phyloP scores from a whole-genome alignment of 306 rosid genomes.

The Rosa rugosa region DNA sequence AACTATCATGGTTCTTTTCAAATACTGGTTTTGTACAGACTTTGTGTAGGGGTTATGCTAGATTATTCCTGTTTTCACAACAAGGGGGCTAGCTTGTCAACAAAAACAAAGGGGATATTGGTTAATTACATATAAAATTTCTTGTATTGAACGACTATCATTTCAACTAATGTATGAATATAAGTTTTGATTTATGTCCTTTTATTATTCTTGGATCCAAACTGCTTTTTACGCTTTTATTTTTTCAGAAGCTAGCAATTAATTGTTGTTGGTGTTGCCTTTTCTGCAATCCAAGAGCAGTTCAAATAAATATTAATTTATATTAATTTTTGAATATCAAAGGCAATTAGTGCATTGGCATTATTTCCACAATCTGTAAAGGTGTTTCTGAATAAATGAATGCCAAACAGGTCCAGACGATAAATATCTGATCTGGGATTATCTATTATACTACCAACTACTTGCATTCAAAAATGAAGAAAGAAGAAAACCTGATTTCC shows the following conservation, averaged over 20 bases:
- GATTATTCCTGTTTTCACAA: slow-evolving; percentile 1
- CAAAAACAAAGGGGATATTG: background rate
- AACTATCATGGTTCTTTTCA: slow-evolving; percentile 22
- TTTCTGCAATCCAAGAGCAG: background rate
- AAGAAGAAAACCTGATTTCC: background rate
- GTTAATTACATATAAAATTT: background rate
- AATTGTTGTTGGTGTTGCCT: background rate
- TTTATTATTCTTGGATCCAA: background rate
- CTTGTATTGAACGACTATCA: background rate
- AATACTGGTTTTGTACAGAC: slow-evolving; percentile 13
- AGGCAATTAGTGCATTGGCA: background rate
- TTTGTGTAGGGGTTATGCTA: background rate
- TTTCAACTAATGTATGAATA: background rate
- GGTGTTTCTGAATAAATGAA: background rate
- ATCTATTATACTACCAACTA: background rate
- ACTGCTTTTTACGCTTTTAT: background rate
- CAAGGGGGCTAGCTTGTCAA: background rate
- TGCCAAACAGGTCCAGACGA: slow-evolving; percentile 1
- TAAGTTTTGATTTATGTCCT: background rate
- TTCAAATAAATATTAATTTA: background rate
- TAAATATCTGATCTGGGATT: background rate
- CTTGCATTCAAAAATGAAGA: background rate
- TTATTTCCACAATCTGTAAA: slow-evolving; percentile 4
- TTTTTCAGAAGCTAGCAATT: background rate
- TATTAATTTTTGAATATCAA: background rate